Percentiles rank a stretch among this genome's conserved stretches.
Conservation (phyloP, 257 asterid species). For the Solanum lycopersicoides region DNA sequence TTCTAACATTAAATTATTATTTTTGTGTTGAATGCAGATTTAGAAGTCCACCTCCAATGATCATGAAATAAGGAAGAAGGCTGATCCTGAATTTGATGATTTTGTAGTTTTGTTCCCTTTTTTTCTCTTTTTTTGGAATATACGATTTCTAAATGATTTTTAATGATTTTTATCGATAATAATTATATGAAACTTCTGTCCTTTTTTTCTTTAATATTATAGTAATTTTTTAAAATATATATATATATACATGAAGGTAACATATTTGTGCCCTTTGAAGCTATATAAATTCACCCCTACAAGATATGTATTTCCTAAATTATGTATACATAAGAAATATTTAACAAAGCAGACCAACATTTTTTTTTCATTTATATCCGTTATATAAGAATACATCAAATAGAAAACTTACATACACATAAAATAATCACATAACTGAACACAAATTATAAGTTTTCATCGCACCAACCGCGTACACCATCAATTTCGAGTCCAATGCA, state of each 20-base stretch:
- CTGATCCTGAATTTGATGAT: neutral
- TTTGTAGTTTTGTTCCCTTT: neutral
- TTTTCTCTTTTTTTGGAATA: neutral
- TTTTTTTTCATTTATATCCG: neutral
- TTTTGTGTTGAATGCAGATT: neutral
- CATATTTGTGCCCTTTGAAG: too few relatives aligned
- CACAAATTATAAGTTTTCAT: neutral
- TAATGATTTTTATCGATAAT: too few relatives aligned
- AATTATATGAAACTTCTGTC: too few relatives aligned
- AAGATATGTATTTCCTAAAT: neutral
- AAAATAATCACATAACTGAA: neutral
- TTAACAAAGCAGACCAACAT: neutral
- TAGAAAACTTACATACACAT: neutral
- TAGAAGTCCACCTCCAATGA: neutral
- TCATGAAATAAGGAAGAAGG: neutral
- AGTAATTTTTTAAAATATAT: neutral
- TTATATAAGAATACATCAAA: neutral
- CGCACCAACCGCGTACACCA: too few relatives aligned
- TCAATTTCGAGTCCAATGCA: neutral
- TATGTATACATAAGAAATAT: neutral
- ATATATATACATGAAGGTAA: neutral
- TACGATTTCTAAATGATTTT: neutral
- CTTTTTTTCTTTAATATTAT: too few relatives aligned
- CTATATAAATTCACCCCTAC: neutral
- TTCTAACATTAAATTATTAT: neutral